Conservation (phyloP, 306 rosid genomes). For the Lablab purpureus region DNA sequence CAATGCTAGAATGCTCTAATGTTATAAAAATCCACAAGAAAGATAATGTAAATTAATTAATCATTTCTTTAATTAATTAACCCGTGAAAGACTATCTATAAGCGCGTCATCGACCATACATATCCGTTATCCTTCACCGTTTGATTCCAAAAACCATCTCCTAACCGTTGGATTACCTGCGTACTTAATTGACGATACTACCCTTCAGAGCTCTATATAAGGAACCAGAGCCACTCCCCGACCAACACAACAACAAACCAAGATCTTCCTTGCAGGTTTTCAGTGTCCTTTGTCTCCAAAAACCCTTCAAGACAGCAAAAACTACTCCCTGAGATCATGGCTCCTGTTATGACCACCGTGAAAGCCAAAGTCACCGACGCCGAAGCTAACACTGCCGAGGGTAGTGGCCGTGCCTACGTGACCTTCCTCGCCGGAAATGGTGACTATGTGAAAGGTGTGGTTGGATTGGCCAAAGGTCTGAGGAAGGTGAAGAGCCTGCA, state of each 20-base stretch:
- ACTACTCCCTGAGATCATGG: constrained; percentile 51
- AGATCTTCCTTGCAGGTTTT: constrained; percentile 6
- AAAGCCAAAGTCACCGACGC: not conserved
- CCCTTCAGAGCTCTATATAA: constrained; percentile 57
- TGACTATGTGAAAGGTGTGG: constrained; percentile 84
- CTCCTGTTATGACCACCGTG: constrained; percentile 53
- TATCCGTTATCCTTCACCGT: not conserved
- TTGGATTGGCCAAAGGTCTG: constrained; percentile 85
- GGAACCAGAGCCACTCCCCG: not conserved
- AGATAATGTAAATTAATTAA: not conserved
- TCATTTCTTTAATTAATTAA: not conserved
- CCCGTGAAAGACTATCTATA: not conserved
- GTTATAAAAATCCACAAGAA: not conserved
- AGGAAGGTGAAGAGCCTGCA: constrained; percentile 66
- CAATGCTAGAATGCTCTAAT: not conserved
- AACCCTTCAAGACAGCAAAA: not conserved
- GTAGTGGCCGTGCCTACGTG: constrained; percentile 62
- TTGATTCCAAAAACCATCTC: not conserved
- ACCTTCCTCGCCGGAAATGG: constrained; percentile 86
- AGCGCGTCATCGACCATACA: not conserved
- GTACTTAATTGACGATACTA: constrained; percentile 13
- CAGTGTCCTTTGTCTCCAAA: not conserved
- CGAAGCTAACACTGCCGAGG: not conserved
- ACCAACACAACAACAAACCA: constrained; percentile 10
- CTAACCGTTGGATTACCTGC: constrained; percentile 22